These are phyloP conservation scores for Tephrocybe rancida DNA, from an alignment of 768 basidiomycete genomes.

Conservation along the genomic window DNA sequence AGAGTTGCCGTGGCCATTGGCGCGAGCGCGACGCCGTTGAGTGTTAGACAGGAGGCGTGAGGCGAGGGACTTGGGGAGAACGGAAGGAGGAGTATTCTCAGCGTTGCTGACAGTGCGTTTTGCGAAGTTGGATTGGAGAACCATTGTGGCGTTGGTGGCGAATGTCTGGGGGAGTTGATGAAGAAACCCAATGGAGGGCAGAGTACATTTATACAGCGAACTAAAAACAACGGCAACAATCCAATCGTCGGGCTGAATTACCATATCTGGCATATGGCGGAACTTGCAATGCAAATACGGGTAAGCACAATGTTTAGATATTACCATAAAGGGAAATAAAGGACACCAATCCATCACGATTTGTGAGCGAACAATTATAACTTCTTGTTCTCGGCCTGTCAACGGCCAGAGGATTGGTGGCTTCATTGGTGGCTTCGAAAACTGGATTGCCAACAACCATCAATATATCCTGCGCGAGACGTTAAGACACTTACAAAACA, in stretches of 20 bases:
- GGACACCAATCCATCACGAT: not conserved
- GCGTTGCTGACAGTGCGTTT: conserved; percentile 22
- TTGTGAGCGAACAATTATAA: not conserved
- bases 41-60: conserved; percentile 22
- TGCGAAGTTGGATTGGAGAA: conserved; percentile 21
- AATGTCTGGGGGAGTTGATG: not conserved
- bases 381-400: not conserved
- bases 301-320: not conserved
- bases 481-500: too few species aligned
- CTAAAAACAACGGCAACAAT: not conserved
- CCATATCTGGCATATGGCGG: not conserved
- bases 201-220: conserved; percentile 1
- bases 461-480: too few species aligned
- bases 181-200: not conserved
- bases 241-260: not conserved
- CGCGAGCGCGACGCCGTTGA: conserved; percentile 40
- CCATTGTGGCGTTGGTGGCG: conserved; percentile 25
- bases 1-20: conserved; percentile 27
- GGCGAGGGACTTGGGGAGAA: conserved; percentile 17
- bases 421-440: too few species aligned
- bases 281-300: not conserved
- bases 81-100: conserved; percentile 35
- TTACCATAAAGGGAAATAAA: not conserved
- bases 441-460: too few species aligned
- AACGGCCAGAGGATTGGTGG: not conserved